phyloP scores from a whole-genome alignment of 176 grass and related monocot species.

The Musa beccarii region DNA sequence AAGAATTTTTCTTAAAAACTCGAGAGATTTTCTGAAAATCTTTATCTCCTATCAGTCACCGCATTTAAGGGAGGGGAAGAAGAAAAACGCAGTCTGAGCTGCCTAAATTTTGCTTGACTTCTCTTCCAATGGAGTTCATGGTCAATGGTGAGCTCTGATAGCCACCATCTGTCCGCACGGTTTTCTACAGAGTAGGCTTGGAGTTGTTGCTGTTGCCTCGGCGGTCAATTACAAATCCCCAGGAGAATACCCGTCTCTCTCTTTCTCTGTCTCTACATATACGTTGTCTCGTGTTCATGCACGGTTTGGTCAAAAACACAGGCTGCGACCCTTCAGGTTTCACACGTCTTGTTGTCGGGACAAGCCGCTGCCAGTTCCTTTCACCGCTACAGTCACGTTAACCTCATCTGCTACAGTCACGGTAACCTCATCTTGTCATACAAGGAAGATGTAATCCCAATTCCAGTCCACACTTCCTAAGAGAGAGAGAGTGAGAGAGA shows the following conservation, averaged over 20 bases:
- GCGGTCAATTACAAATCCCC: too few species aligned
- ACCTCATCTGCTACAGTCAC: not conserved
- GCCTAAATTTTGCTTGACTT: not conserved
- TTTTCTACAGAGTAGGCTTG: too few species aligned
- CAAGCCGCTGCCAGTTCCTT: not conserved
- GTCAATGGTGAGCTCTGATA: too few species aligned
- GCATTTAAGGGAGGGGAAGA: not conserved
- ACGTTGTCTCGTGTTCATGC: too few species aligned
- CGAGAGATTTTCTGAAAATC: too few species aligned
- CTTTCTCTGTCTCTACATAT: too few species aligned
- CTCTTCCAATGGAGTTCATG: not conserved
- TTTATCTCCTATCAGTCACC: not conserved
- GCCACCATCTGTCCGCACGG: too few species aligned
- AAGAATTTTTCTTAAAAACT: too few species aligned
- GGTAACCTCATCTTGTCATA: not conserved
- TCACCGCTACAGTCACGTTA: not conserved
- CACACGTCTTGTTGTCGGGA: slow-evolving; percentile 10
- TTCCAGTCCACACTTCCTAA: not conserved
- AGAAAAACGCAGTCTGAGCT: not conserved
- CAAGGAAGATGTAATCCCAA: not conserved
- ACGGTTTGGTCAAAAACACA: not conserved
- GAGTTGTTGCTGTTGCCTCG: too few species aligned
- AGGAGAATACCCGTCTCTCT: too few species aligned
- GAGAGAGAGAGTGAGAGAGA: not conserved
- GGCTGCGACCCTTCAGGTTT: not conserved